Conservation (phyloP, 305 asterid species). For the Fraxinus floribunda region DNA sequence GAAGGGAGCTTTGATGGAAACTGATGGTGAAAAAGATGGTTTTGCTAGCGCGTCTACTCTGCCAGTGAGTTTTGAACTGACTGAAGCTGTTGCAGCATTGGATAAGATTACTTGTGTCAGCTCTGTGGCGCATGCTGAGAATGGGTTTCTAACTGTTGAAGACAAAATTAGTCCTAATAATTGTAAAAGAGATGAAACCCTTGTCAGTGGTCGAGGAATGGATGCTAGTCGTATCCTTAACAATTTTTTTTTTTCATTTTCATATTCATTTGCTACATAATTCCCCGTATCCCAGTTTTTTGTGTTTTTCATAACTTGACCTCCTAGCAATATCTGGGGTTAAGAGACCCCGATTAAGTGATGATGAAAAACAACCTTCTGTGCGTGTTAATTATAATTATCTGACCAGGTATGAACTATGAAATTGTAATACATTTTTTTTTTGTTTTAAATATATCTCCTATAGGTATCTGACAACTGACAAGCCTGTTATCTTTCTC, state of each 20-base stretch:
- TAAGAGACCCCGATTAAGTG: conserved; percentile 72
- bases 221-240: conserved; percentile 54
- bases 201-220: conserved; percentile 37
- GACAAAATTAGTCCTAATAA: conserved; percentile 35
- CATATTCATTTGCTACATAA: conserved; percentile 6
- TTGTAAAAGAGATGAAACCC: conserved; percentile 35
- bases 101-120: conserved; percentile 27
- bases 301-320: conserved; percentile 42
- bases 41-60: conserved; percentile 26
- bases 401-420: conserved; percentile 59
- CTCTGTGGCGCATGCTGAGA: conserved; percentile 31
- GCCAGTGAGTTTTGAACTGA: conserved; percentile 30
- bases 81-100: conserved; percentile 41
- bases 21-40: conserved; percentile 38
- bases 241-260: neutral
- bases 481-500: conserved; percentile 25
- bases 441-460: conserved; percentile 4
- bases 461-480: conserved; percentile 6
- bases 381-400: conserved; percentile 68
- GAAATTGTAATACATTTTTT: conserved; percentile 1
- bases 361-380: conserved; percentile 67
- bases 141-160: conserved; percentile 41
- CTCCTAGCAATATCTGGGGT: conserved; percentile 62
- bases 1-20: conserved; percentile 11
- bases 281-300: conserved; percentile 26